Percentiles rank a stretch among this genome's conserved stretches.
Evolutionary conservation across 2,329 filamentous ascomycete species (phyloP).

Genomic region (Colletotrichum sp.): DNA sequence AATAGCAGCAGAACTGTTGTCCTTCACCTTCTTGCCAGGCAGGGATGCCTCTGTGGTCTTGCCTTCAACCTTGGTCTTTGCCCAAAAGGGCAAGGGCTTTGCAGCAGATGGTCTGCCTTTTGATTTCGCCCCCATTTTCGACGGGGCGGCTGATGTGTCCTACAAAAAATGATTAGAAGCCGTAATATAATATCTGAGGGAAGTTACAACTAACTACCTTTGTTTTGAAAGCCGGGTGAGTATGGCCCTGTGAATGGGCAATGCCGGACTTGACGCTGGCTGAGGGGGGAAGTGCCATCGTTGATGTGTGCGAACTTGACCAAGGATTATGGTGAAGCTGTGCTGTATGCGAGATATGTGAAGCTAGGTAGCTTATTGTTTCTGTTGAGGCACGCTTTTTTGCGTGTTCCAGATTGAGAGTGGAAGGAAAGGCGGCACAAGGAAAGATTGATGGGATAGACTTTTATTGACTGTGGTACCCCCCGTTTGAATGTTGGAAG

Average conservation of each 20-base stretch:
- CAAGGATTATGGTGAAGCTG: neutral
- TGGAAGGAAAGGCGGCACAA: accelerated
- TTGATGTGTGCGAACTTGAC: neutral
- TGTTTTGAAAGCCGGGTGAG: neutral
- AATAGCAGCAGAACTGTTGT: neutral
- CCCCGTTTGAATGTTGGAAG: accelerated
- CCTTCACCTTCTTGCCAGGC: neutral
- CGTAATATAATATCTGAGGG: neutral
- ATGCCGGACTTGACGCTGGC: neutral
- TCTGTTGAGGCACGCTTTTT: neutral
- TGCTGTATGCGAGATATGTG: neutral
- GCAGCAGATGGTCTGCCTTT: neutral
- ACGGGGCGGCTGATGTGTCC: neutral
- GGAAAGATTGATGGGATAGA: neutral
- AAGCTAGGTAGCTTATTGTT: neutral
- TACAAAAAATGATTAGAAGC: neutral
- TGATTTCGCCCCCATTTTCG: neutral
- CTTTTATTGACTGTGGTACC: neutral
- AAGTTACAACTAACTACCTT: neutral
- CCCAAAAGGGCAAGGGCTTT: neutral
- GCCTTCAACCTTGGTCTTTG: neutral
- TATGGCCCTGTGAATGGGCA: neutral
- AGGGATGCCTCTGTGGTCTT: neutral
- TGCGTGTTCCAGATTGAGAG: neutral
- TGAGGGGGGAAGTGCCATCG: neutral